phyloP scores from a whole-genome alignment of 2,329 filamentous ascomycete species.

The Mycogone perniciosa region DNA sequence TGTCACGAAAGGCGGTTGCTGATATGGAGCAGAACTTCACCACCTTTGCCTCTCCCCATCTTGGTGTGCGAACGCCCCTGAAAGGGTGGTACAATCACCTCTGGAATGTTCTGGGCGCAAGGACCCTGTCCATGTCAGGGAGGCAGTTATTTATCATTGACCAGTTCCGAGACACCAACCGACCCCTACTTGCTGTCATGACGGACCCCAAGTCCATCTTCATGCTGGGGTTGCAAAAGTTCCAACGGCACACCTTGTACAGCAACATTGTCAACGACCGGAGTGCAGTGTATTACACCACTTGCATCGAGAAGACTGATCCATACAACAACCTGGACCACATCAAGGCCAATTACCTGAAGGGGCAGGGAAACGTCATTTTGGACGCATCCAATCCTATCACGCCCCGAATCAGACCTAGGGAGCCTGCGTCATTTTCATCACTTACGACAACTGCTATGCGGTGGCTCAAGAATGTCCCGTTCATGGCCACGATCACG shows the following conservation, averaged over 20 bases:
- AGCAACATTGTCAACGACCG: slow-evolving; percentile 83
- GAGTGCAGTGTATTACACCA: slow-evolving; percentile 77
- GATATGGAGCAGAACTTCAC: slow-evolving; percentile 64
- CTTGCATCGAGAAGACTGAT: slow-evolving; percentile 68
- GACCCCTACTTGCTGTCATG: slow-evolving; percentile 71
- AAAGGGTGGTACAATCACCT: slow-evolving; percentile 59
- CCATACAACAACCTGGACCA: slow-evolving; percentile 65
- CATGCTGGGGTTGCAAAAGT: slow-evolving; percentile 67
- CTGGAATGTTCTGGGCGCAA: slow-evolving; percentile 79
- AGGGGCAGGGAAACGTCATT: slow-evolving; percentile 68
- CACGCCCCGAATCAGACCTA: slow-evolving; percentile 35
- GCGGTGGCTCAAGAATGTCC: slow-evolving; percentile 45
- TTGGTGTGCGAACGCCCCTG: slow-evolving; percentile 66
- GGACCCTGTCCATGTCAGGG: slow-evolving; percentile 75
- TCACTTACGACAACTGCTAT: slow-evolving; percentile 27
- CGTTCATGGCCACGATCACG: slow-evolving; percentile 57
- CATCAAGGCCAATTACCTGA: slow-evolving; percentile 65
- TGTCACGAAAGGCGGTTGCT: not conserved
- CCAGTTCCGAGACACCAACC: slow-evolving; percentile 73
- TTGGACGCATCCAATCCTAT: slow-evolving; percentile 62
- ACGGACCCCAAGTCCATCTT: slow-evolving; percentile 83
- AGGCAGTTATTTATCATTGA: slow-evolving; percentile 85
- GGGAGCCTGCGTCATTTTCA: slow-evolving; percentile 23
- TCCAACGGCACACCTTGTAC: slow-evolving; percentile 73
- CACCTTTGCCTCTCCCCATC: slow-evolving; percentile 81